These are phyloP conservation scores for Quambalaria eucalypti DNA, from an alignment of 1,284 basidiomycete genomes.

Conservation along the genomic window DNA sequence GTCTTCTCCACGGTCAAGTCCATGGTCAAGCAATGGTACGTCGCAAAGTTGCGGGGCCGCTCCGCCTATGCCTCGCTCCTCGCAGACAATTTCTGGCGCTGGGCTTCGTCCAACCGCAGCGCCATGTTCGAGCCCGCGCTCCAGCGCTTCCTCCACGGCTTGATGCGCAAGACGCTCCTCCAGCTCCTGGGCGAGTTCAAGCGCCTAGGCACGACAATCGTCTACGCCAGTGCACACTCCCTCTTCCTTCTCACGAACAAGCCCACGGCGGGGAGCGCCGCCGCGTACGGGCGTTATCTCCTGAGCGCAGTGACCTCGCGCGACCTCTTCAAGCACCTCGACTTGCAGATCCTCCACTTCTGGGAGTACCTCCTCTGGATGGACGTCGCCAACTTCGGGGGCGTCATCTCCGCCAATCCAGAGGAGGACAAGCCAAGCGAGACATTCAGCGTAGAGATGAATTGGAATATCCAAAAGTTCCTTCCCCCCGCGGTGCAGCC, in stretches of 20 bases:
- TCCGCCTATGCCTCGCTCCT: conserved; percentile 53
- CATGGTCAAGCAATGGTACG: conserved; percentile 84
- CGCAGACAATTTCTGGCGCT: conserved; percentile 90
- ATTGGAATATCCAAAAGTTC: conserved; percentile 90
- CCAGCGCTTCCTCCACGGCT: conserved; percentile 82
- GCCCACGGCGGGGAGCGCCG: conserved; percentile 80
- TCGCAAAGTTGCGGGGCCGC: conserved; percentile 64
- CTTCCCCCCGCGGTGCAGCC: conserved; percentile 73
- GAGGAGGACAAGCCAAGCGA: conserved; percentile 1
- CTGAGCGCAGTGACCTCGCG: conserved; percentile 84
- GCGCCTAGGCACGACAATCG: conserved; percentile 80
- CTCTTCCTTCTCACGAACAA: conserved; percentile 88
- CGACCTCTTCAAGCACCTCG: conserved; percentile 89
- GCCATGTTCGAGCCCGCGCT: conserved; percentile 87
- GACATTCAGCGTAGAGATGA: conserved; percentile 58
- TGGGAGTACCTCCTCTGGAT: conserved; percentile 94
- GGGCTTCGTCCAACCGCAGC: conserved; percentile 77
- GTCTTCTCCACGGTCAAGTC: conserved; percentile 76
- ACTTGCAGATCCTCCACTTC: conserved; percentile 75
- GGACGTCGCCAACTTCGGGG: conserved; percentile 88
- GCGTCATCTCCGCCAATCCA: conserved; percentile 58
- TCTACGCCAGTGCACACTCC: conserved; percentile 88
- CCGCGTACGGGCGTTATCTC: conserved; percentile 88
- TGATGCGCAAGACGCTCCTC: conserved; percentile 97
- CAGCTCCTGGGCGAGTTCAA: conserved; percentile 95